A percentile compares a stretch with the other conserved stretches of the same genome.
These are phyloP conservation scores for Termitomyces sp. DNA, from an alignment of 768 basidiomycete genomes.

Conservation along the genomic window DNA sequence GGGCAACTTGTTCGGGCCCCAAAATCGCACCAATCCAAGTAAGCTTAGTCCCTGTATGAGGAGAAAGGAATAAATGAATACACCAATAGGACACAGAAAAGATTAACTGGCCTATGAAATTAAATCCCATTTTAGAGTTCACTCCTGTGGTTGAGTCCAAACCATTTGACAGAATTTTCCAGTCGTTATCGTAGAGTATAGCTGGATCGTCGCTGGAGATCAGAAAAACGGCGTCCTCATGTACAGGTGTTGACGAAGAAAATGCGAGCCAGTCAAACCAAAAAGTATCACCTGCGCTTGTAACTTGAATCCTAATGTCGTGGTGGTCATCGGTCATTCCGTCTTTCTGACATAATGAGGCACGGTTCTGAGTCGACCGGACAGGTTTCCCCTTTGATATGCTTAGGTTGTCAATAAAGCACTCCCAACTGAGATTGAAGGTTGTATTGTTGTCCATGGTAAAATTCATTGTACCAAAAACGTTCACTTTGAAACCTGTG, in stretches of 20 bases:
- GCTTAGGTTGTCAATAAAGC: slow-evolving; percentile 20
- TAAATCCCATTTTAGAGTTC: too few species aligned
- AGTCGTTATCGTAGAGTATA: too few species aligned
- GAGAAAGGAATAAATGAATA: slow-evolving; percentile 1
- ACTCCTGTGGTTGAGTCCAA: too few species aligned
- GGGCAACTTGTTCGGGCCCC: neutral
- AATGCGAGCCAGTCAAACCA: slow-evolving; percentile 27
- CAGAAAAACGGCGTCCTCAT: neutral
- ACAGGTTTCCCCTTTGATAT: slow-evolving; percentile 6
- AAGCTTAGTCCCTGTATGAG: slow-evolving; percentile 3
- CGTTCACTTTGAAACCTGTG: slow-evolving; percentile 6
- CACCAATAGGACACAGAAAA: too few species aligned
- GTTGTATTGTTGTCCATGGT: slow-evolving; percentile 9
- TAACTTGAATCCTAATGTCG: slow-evolving; percentile 18
- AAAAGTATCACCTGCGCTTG: slow-evolving; percentile 16
- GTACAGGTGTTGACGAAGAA: slow-evolving; percentile 14
- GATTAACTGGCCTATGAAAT: too few species aligned
- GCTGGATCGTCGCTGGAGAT: too few species aligned
- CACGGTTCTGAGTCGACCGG: slow-evolving; percentile 13
- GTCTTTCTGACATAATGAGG: slow-evolving; percentile 13
- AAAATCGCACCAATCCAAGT: slow-evolving; percentile 8
- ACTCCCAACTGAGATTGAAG: slow-evolving; percentile 21
- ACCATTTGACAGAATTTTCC: too few species aligned
- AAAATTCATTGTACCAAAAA: slow-evolving; percentile 22
- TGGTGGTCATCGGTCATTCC: slow-evolving; percentile 20